Evolutionary conservation across 208 protist species (phyloP), one percentile per base, ranked within the genome.

Genomic region (Trypanosoma melophagium): DNA sequence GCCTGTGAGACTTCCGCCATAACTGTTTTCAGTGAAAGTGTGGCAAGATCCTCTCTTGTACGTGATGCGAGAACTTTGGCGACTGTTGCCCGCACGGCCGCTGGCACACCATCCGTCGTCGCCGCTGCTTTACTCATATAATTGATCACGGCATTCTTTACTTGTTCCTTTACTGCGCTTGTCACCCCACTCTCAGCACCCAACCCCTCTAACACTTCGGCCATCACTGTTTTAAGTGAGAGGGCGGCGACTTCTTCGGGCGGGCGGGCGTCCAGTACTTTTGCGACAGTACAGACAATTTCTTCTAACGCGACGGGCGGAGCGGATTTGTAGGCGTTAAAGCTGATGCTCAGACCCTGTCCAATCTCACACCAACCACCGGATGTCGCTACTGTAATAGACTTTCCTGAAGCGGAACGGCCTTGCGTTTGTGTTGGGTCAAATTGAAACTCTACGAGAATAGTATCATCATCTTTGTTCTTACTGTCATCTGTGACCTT

Each of bases 351-450:
- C 0, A 92, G 44, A 0, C 74, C 69, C 8, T 49, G 19, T 10
- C 69, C 69, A n/a, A 74, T 53, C 10, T 40, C 38, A 56, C 63
- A 55, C 78, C 71, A 50, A 84, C 73, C 17, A 60, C 72, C 76
- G 76, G 83, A 82, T 0, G 84, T 71, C 41, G 77, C 55, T 8
- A 96, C 85, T 4, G 64, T 74, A 19, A 90, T 21, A 17, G 84
- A 86, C 71, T 92, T 92, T 10, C 84, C 87, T 7, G 82, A 84
- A 1, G 53, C 57, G 0, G 76, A 79, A 25, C 69, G 74, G 9
- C 82, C 82, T 22, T 74, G 72, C 3, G 35, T 60, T 56, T 77
- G 51, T 7, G 81, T 88, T 8, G 86, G 86, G 58, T 95, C 86
- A 40, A 94, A 81, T 0, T 72, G 66, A 42, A 90, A 10, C 0